Evolutionary conservation across 1,284 basidiomycete genomes (phyloP), one percentile per base, ranked within the genome.

Genomic region (Pseudomicrostroma phylloplanum): DNA sequence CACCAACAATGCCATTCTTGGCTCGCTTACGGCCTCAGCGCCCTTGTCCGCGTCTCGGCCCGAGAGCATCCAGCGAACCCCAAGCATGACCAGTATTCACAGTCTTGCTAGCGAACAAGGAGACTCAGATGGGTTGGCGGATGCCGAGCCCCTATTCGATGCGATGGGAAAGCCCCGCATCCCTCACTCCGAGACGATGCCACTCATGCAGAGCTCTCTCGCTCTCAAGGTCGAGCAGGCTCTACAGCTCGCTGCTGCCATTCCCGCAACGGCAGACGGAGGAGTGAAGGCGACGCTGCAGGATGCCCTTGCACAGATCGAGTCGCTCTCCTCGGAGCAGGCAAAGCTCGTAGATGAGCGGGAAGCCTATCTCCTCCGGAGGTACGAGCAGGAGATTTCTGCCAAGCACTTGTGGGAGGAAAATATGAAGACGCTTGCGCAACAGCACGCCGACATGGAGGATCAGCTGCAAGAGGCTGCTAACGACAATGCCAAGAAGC

Each of bases 381-480:
- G 73, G 59, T 91, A 87, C 82, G 92, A 96, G 76, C 83, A 85
- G 56, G 85, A 87, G 75, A 84, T 90, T 26, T 86, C 89, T 74
- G 84, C 79, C 51, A 81, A 81, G 64, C 74, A 82, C 39, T 83
- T 93, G 21, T 96, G 93, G 94, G 92, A 96, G 80, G 89, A 93
- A 80, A 93, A 90, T 79, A 82, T 97, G 74, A 86, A 88, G 58
- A 85, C 86, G 0, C 89, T 96, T 2, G 92, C 92, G 0, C 83
- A 85, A 61, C 91, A 96, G 77, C 91, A 93, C 48, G 91, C 91
- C 68, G 85, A 84, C 30, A 84, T 96, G 55, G 94, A 97, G 81
- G 80, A 82, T 21, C 62, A 68, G 58, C 66, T 78, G 60, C 65
- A 90, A 92, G 81, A 83, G 92, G 59, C 72, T 11, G 66, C 73